Evolutionary conservation across 2,329 filamentous ascomycete genomes (phyloP).

Genomic region (Paecilomyces dactylethromorphus): DNA sequence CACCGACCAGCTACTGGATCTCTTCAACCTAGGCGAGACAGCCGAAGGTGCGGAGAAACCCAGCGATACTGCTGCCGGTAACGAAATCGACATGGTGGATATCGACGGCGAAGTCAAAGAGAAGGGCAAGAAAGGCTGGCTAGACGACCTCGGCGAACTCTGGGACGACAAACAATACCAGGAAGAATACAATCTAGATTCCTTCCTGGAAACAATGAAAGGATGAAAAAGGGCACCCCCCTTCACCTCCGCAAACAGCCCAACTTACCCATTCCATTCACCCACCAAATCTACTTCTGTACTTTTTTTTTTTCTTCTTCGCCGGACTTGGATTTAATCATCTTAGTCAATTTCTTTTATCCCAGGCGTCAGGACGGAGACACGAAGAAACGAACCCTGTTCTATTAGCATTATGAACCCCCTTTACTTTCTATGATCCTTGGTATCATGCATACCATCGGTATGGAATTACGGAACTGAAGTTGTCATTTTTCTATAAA

Average conservation of each 20-base stretch:
- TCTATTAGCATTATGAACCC: background rate
- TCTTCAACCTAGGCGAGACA: slow-evolving; percentile 84
- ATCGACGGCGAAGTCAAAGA: slow-evolving; percentile 86
- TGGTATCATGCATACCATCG: too few relatives aligned
- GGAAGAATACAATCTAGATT: slow-evolving; percentile 93
- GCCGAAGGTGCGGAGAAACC: slow-evolving; percentile 52
- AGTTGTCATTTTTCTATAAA: too few relatives aligned
- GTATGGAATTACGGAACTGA: too few relatives aligned
- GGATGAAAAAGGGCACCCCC: slow-evolving; percentile 19
- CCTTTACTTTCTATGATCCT: background rate
- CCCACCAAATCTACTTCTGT: background rate
- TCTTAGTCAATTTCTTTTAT: background rate
- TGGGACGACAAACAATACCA: slow-evolving; percentile 98
- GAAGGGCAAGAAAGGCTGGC: slow-evolving; percentile 92
- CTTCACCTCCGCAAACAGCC: background rate
- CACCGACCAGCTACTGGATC: slow-evolving; percentile 93
- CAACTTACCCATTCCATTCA: background rate
- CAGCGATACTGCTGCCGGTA: slow-evolving; percentile 51
- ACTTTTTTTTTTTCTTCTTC: slow-evolving; percentile 1
- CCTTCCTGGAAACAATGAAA: slow-evolving; percentile 92
- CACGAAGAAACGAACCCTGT: slow-evolving; percentile 4
- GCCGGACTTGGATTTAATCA: background rate
- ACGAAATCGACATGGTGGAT: slow-evolving; percentile 74
- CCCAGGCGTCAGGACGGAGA: slow-evolving; percentile 3
- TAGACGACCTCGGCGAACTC: slow-evolving; percentile 89